Evolutionary conservation across 2,329 filamentous ascomycete genomes (phyloP).

Genomic region (Penicillium sp.): DNA sequence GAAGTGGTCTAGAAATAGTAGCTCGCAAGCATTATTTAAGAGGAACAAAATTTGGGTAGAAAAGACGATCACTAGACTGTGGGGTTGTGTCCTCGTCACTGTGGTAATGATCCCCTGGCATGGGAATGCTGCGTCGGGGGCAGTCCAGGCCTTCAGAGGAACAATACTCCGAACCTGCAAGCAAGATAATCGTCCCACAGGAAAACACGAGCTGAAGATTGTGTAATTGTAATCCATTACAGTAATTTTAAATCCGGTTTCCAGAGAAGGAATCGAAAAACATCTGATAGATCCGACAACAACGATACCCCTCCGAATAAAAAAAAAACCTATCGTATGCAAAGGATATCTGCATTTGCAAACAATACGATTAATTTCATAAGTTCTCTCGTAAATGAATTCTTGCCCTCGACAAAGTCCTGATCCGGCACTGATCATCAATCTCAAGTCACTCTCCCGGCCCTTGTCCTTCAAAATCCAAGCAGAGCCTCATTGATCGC

Average conservation of each 20-base stretch:
- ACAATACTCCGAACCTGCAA: background rate
- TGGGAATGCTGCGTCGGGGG: slow-evolving; percentile 25
- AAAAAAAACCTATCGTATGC: background rate
- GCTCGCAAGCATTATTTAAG: background rate
- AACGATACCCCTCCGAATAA: background rate
- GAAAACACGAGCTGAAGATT: background rate
- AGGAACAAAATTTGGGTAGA: background rate
- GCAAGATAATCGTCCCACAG: background rate
- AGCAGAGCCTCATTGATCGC: background rate
- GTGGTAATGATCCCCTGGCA: slow-evolving; percentile 28
- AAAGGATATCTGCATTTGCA: background rate
- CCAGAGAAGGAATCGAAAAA: background rate
- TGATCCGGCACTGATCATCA: background rate
- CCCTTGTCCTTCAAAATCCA: background rate
- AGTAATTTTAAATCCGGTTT: background rate
- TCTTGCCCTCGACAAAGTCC: background rate
- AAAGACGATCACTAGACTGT: background rate
- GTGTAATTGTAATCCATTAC: background rate
- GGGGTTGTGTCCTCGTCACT: slow-evolving; percentile 23
- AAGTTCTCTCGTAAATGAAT: background rate
- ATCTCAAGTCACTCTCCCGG: background rate
- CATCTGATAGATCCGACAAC: background rate
- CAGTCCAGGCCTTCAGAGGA: background rate
- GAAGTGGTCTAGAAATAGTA: background rate
- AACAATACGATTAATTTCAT: background rate